Evolutionary conservation across 1,284 basidiomycete genomes (phyloP), one percentile per base, ranked within the genome.

Genomic region (Blastosporella zonata): DNA sequence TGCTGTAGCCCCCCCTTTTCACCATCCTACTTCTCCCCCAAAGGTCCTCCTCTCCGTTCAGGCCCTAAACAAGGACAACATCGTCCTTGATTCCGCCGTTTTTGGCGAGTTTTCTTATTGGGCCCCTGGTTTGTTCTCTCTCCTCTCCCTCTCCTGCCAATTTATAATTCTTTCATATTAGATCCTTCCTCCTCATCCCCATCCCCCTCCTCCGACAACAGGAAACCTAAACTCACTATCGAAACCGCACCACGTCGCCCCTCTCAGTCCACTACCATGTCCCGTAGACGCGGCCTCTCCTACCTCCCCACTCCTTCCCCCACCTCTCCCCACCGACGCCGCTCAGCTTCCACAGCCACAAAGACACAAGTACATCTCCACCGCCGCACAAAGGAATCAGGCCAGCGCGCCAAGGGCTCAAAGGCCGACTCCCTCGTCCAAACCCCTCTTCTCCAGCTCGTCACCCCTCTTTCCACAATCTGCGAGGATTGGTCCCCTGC

Each of bases 41-140:
- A 74, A 69, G 53, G 74, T 83, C 17, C 68, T 73, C 3, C 68
- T 89, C 41, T 75, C 78, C 6, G 77, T 86, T 12, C 82, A 88
- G 61, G 82, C 81, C 6, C 66, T 89, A 47, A 74, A 79, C 61
- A 64, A 71, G 31, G 66, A 75, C 18, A 75, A 78, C 47, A 58
- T 63, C 3, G 62, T 87, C 23, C 60, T 88, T 12, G 84, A 88
- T 58, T 75, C 80, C 0, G 72, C 81, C 47, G 71, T 79, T 29
- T 82, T 90, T 70, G 81, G 89, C 60, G 73, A 83, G 61, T 84
- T 92, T 70, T 73, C 76, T n/a, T 89, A 87, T 56, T 76, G 73
- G 67, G 62, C 71, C 10, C 55, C 68, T 18, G 70, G 82, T 82
- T 47, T 52, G 74, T 68, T 39, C n/a, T 47, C 50, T 46, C 50